Evolutionary conservation across 257 asterid species (phyloP).

Genomic region (Solanum tarapatanum): DNA sequence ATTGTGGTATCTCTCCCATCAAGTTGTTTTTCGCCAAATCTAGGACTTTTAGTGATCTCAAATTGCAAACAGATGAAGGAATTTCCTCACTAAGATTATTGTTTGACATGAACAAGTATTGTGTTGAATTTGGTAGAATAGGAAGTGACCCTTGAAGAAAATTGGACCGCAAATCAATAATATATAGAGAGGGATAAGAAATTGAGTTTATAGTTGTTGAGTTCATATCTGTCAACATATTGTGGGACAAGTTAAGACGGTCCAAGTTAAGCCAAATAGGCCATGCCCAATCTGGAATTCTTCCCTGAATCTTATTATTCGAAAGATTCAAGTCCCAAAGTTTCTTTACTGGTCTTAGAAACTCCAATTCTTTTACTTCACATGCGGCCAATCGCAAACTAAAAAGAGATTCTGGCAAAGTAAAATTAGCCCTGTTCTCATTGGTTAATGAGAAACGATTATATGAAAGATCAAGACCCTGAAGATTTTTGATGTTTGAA

Average conservation of each 20-base stretch:
- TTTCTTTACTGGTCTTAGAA: not conserved
- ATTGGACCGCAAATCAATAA: not conserved
- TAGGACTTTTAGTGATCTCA: not conserved
- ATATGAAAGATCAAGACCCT: not conserved
- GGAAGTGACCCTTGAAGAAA: not conserved
- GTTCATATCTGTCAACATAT: not conserved
- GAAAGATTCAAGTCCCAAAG: not conserved
- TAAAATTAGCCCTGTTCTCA: not conserved
- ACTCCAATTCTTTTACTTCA: not conserved
- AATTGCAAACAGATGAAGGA: not conserved
- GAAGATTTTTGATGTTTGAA: not conserved
- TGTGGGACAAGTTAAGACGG: not conserved
- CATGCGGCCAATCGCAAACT: not conserved
- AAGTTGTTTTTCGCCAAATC: not conserved
- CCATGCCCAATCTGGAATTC: not conserved
- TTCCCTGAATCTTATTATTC: not conserved
- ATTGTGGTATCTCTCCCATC: not conserved
- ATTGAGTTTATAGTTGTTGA: not conserved
- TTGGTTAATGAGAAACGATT: not conserved
- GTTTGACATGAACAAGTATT: not conserved
- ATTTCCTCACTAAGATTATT: not conserved
- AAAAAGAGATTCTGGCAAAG: not conserved
- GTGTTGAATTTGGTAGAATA: not conserved
- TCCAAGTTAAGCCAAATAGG: not conserved
- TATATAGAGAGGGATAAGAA: not conserved